Evolutionary conservation across 2,329 filamentous ascomycete species (phyloP).

Genomic region (Orbilia brochopaga): DNA sequence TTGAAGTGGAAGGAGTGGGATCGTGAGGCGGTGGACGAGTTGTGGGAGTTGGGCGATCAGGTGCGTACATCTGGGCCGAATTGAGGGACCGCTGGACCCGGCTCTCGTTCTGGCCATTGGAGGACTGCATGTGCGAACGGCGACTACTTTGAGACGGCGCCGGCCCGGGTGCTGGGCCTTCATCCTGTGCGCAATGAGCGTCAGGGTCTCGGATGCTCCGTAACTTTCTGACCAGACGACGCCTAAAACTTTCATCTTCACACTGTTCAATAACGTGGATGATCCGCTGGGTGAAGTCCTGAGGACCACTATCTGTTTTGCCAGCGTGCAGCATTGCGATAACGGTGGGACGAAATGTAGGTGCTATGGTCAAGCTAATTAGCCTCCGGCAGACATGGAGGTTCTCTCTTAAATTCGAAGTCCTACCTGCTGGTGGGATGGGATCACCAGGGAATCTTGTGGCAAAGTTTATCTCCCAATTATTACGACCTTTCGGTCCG

Average conservation of each 20-base stretch:
- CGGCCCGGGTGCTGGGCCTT: too few species aligned
- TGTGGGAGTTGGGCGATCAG: background rate
- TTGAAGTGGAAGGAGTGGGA: background rate
- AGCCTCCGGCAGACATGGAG: background rate
- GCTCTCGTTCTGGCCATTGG: too few species aligned
- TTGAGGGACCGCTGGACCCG: too few species aligned
- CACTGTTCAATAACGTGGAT: conserved; percentile 16
- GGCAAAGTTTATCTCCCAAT: background rate
- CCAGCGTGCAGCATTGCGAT: conserved; percentile 23
- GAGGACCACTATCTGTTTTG: conserved; percentile 9
- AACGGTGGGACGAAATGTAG: conserved; percentile 11
- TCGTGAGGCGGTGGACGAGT: background rate
- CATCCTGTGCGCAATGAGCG: background rate
- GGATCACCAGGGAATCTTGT: background rate
- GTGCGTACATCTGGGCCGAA: background rate
- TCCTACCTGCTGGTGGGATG: conserved; percentile 1
- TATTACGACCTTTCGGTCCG: background rate
- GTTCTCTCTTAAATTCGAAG: background rate
- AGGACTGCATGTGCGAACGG: too few species aligned
- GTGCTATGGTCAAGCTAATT: conserved; percentile 10
- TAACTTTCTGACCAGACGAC: conserved; percentile 14
- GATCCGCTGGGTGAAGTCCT: conserved; percentile 21
- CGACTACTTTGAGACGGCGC: too few species aligned
- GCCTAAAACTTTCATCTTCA: conserved; percentile 6
- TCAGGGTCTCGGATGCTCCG: background rate